phyloP scores from a whole-genome alignment of 352 stramenopile species.

The Phytophthora tentaculata region DNA sequence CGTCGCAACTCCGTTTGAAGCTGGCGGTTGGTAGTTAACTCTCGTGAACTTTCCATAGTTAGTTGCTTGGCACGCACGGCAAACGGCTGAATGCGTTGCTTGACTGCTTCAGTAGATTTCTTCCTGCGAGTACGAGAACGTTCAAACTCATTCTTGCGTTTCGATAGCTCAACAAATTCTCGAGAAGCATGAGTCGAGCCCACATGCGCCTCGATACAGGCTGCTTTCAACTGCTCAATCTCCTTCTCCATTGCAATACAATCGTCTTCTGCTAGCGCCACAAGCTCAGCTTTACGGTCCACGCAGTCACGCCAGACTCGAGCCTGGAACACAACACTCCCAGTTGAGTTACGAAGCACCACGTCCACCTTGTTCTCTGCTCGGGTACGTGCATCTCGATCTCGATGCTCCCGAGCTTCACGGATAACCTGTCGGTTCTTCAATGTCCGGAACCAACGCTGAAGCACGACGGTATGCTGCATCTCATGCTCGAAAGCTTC shows the following conservation, averaged over 20 bases:
- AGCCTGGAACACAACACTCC: constrained; percentile 67
- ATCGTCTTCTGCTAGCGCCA: constrained; percentile 50
- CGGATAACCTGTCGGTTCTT: constrained; percentile 65
- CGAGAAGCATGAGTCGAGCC: constrained; percentile 41
- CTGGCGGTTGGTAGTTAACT: constrained; percentile 55
- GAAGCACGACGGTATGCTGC: constrained; percentile 49
- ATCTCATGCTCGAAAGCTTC: constrained; percentile 52
- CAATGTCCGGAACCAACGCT: constrained; percentile 71
- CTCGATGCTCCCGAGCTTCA: constrained; percentile 35
- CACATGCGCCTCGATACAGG: constrained; percentile 53
- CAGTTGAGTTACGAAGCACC: constrained; percentile 38
- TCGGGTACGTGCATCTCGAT: constrained; percentile 20
- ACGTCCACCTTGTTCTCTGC: constrained; percentile 46
- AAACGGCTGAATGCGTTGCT: constrained; percentile 67
- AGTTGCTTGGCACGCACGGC: constrained; percentile 62
- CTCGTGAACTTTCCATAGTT: constrained; percentile 55
- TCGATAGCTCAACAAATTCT: constrained; percentile 42
- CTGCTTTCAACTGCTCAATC: constrained; percentile 51
- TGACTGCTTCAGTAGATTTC: constrained; percentile 41
- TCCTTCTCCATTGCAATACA: constrained; percentile 52
- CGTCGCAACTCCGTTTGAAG: constrained; percentile 59
- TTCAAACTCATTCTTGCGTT: constrained; percentile 47
- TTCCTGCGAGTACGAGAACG: constrained; percentile 29
- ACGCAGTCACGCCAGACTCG: constrained; percentile 73
- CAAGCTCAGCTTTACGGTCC: constrained; percentile 50